Percentiles rank a stretch among this genome's conserved stretches.
Conservation (phyloP, 2,329 filamentous ascomycete genomes). For the Fusarium sp. region DNA sequence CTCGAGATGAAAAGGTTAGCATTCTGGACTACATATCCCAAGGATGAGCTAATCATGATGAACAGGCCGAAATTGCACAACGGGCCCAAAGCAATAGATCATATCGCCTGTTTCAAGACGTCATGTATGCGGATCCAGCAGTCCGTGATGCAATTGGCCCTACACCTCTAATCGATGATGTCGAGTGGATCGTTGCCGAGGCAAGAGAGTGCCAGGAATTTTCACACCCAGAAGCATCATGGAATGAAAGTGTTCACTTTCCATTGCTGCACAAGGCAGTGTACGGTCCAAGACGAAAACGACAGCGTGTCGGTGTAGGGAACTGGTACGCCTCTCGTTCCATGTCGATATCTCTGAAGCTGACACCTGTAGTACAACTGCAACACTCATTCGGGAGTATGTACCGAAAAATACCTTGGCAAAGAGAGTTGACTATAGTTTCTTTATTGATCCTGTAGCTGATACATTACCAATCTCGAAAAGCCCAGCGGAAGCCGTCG, state of each 20-base stretch:
- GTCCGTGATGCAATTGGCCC: constrained; percentile 1
- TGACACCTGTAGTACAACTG: not conserved
- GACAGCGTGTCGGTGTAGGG: not conserved
- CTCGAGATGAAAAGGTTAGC: not conserved
- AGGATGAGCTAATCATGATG: not conserved
- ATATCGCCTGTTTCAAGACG: not conserved
- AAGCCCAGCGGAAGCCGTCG: not conserved
- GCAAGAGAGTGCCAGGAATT: constrained; percentile 9
- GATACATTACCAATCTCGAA: not conserved
- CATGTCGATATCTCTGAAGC: not conserved
- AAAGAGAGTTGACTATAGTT: constrained; percentile 1
- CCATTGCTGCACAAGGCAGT: constrained; percentile 4
- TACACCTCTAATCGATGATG: not conserved
- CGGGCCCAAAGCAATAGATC: constrained; percentile 2
- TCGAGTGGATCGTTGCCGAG: not conserved
- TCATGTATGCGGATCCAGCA: constrained; percentile 5
- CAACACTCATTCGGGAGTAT: not conserved
- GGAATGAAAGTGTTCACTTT: constrained; percentile 3
- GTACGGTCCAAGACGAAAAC: not conserved
- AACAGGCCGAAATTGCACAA: not conserved
- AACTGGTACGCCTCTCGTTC: not conserved
- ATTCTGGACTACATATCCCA: not conserved
- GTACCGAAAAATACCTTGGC: not conserved
- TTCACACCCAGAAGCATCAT: constrained; percentile 6
- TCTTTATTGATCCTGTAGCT: not conserved